Conservation (phyloP, 1,284 basidiomycete species). For the Lentinus polychrous region DNA sequence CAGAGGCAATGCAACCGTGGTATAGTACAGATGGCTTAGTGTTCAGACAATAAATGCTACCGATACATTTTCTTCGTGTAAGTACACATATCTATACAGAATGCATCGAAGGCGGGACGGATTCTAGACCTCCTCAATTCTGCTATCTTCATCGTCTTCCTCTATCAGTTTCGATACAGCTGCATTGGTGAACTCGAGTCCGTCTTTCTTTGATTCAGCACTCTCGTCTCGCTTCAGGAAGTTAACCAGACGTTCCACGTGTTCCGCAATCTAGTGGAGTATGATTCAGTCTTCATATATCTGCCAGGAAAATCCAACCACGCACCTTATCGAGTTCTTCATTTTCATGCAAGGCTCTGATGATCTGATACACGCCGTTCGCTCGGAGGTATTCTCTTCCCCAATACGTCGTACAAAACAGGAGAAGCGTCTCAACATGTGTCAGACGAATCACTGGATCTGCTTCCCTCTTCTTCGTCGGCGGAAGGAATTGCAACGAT, state of each 20-base stretch:
- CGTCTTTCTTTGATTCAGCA: constrained; percentile 36
- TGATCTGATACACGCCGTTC: constrained; percentile 84
- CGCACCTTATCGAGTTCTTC: constrained; percentile 76
- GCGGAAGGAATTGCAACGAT: constrained; percentile 83
- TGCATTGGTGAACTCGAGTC: constrained; percentile 13
- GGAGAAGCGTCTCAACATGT: constrained; percentile 83
- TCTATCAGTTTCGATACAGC: constrained; percentile 14
- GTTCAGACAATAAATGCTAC: too few relatives aligned
- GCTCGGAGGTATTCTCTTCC: constrained; percentile 78
- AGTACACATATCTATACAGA: too few relatives aligned
- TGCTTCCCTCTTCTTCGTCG: constrained; percentile 78
- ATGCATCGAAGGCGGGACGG: too few relatives aligned
- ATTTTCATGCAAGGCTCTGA: constrained; percentile 74
- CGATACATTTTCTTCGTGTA: too few relatives aligned
- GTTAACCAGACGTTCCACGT: constrained; percentile 66
- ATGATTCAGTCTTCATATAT: not conserved
- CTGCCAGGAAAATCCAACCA: constrained; percentile 5
- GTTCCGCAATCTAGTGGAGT: constrained; percentile 39
- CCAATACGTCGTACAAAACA: constrained; percentile 85
- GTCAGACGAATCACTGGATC: constrained; percentile 79
- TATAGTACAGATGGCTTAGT: too few relatives aligned
- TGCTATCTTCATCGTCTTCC: constrained; percentile 42
- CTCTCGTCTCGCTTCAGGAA: constrained; percentile 70
- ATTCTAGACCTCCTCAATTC: constrained; percentile 46
- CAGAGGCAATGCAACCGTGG: too few relatives aligned